Conservation (phyloP, 768 basidiomycete genomes). For the Hypsizygus marmoreus region DNA sequence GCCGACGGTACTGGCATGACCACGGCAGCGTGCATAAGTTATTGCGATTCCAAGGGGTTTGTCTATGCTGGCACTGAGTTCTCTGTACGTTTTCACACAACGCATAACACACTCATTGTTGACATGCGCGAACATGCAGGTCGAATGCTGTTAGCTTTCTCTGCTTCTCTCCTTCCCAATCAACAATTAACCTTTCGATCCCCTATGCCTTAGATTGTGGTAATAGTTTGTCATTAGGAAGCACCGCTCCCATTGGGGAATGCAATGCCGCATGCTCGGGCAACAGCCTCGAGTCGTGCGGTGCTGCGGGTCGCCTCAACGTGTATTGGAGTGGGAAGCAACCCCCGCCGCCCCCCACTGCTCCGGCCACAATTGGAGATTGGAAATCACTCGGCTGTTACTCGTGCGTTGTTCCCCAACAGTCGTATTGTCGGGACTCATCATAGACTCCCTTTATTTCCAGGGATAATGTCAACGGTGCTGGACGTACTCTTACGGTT, state of each 20-base stretch:
- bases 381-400: slow-evolving; percentile 80
- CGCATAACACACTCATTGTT: slow-evolving; percentile 5
- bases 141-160: slow-evolving; percentile 54
- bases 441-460: slow-evolving; percentile 29
- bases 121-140: slow-evolving; percentile 19
- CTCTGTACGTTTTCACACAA: slow-evolving; percentile 21
- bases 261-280: slow-evolving; percentile 68
- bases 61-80: slow-evolving; percentile 75
- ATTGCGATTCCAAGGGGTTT: slow-evolving; percentile 48
- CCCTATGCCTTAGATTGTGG: slow-evolving; percentile 56
- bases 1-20: slow-evolving; percentile 60
- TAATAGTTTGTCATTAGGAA: slow-evolving; percentile 48
- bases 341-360: slow-evolving; percentile 57
- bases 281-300: slow-evolving; percentile 57
- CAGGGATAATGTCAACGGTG: slow-evolving; percentile 47
- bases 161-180: slow-evolving; percentile 8
- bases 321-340: slow-evolving; percentile 63
- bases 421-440: slow-evolving; percentile 45
- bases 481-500: slow-evolving; percentile 41
- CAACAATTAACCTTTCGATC: slow-evolving; percentile 3
- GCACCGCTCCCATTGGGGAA: slow-evolving; percentile 47
- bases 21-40: slow-evolving; percentile 49
- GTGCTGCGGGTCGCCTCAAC: slow-evolving; percentile 59
- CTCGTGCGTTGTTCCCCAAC: slow-evolving; percentile 46
- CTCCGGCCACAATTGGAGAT: slow-evolving; percentile 54